Percentiles rank a stretch among this genome's conserved stretches.
phyloP scores from a whole-genome alignment of 306 rosid species.

The Cucurbita pepo region DNA sequence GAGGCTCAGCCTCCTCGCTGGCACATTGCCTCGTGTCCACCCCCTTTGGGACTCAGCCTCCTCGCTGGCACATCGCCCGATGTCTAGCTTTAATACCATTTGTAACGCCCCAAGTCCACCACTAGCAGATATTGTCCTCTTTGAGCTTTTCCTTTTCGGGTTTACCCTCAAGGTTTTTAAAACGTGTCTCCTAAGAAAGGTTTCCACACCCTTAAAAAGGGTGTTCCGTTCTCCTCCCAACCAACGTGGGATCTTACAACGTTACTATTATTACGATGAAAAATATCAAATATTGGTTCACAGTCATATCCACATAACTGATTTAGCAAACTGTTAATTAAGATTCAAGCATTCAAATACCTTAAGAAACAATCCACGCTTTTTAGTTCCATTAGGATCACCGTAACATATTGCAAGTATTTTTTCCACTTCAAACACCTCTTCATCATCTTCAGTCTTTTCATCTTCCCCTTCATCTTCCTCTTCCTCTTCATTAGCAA shows the following conservation, averaged over 20 bases:
- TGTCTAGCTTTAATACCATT: too few species aligned
- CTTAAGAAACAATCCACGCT: conserved; percentile 44
- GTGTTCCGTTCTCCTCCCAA: too few species aligned
- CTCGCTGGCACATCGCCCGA: too few species aligned
- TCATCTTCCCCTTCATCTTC: conserved; percentile 13
- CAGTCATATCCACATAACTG: not conserved
- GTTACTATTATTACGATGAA: not conserved
- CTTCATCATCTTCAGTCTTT: conserved; percentile 5
- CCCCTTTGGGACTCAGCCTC: too few species aligned
- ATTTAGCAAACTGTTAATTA: not conserved
- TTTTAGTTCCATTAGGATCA: conserved; percentile 22
- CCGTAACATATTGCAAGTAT: conserved; percentile 38
- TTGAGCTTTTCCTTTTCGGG: too few species aligned
- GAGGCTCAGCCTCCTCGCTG: too few species aligned
- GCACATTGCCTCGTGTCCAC: too few species aligned
- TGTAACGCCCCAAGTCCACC: too few species aligned
- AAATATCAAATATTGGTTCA: not conserved
- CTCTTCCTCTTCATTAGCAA: not conserved
- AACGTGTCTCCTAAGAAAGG: too few species aligned
- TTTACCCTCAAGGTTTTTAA: too few species aligned
- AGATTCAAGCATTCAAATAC: conserved; percentile 8
- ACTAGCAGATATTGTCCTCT: too few species aligned
- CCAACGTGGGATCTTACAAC: not conserved
- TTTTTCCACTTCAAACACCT: conserved; percentile 48
- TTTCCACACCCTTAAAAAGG: too few species aligned